Base-by-base conservation (phyloP, 2,329 filamentous ascomycete genomes). In the Pezicula rhizophila region DNA sequence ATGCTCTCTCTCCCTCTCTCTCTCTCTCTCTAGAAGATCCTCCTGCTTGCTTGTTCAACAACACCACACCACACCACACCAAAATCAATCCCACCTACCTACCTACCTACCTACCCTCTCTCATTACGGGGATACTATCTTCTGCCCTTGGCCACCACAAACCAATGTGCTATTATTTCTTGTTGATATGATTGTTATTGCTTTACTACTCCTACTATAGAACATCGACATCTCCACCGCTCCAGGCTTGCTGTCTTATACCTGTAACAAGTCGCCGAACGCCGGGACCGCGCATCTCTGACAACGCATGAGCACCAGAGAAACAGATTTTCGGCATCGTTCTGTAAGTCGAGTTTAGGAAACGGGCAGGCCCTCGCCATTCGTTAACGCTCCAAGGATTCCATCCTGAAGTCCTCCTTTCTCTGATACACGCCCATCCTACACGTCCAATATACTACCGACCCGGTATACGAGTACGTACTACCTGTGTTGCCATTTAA, bases 291-390 rank as follows among this genome's bases (percentile, higher is more conserved):
- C 50, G 35, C 33, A 46, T 41, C 17, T 35, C 37, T 11, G 2
- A 26, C 15, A 42, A 47, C 46, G 49, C 47, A 56, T 49, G 42
- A 51, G 40, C 42, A 41, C 26, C 15, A 33, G 42, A 42, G 49
- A 56, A 53, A 54, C 53, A 42, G 45, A 55, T 55, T 53, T 49
- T 47, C 50, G 45, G 37, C 45, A 48, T 48, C 51, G 51, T 52
- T 57, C 51, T 54, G 55, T 57, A 52, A 51, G 54, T 55, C 52
- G 35, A 50, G 23, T 49, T 33, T 47, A 39, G 46, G 52, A 23
- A 46, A 35, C 33, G 51, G 55, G 55, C 55, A 51, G 50, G 47
- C 42, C 49, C 51, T 57, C 53, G 42, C 52, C 45, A 46, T 47
- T 49, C 44, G 38, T 45, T 23, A 23, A 23, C 5, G 23, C 23